These are phyloP conservation scores for Panicum virgatum DNA, from an alignment of 202 grass and related monocot genomes.

Conservation along the genomic window DNA sequence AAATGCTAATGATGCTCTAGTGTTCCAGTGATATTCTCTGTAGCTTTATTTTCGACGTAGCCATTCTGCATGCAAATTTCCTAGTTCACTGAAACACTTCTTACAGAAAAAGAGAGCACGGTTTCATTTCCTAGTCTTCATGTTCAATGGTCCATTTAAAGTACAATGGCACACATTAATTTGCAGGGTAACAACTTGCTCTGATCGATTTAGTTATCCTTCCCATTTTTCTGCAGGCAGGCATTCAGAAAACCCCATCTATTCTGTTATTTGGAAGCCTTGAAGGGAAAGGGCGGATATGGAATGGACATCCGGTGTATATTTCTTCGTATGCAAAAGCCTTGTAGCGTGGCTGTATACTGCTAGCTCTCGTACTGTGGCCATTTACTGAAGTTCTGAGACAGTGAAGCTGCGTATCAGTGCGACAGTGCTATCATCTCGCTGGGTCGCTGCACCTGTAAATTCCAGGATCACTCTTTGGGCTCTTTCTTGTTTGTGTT, in stretches of 20 bases:
- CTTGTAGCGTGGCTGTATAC: background rate
- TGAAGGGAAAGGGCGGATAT: background rate
- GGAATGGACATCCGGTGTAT: background rate
- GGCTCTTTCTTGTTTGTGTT: background rate
- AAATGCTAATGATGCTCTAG: background rate
- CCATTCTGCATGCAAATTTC: background rate
- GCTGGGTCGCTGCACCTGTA: background rate
- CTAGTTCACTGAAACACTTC: background rate
- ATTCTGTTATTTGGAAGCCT: background rate
- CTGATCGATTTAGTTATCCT: background rate
- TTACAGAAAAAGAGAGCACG: background rate
- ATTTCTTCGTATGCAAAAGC: background rate
- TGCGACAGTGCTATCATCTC: slow-evolving; percentile 6
- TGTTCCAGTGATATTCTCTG: background rate
- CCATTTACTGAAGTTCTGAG: background rate
- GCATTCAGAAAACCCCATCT: background rate
- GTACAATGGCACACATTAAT: background rate
- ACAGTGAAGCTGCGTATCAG: background rate
- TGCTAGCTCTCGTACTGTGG: background rate
- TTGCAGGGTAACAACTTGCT: background rate
- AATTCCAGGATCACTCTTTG: background rate
- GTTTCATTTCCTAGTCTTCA: slow-evolving; percentile 2
- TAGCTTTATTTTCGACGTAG: background rate
- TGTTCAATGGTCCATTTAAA: background rate
- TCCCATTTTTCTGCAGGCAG: background rate